These are phyloP conservation scores for Termitomyces sp. DNA, from an alignment of 768 basidiomycete species.

Conservation along the genomic window DNA sequence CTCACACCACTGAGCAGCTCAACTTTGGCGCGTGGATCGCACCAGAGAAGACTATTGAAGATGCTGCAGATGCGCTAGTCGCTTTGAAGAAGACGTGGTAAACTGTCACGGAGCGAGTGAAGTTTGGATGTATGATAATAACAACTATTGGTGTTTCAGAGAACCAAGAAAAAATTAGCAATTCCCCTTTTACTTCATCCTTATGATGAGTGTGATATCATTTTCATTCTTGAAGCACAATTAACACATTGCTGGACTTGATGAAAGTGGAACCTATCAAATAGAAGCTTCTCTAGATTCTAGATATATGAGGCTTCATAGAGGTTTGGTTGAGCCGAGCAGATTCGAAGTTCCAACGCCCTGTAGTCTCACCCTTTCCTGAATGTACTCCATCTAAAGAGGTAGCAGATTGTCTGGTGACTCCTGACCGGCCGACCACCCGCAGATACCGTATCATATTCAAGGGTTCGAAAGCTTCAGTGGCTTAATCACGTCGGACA, in stretches of 20 bases:
- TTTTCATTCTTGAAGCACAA: not conserved
- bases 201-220: not conserved
- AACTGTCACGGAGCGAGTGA: not conserved
- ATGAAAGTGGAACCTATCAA: too few species aligned
- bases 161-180: not conserved
- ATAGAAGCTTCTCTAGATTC: too few species aligned
- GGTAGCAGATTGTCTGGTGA: not conserved
- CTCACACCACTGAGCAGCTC: slow-evolving; percentile 19
- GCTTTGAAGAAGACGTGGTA: slow-evolving; percentile 20
- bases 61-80: slow-evolving; percentile 20
- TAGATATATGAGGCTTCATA: too few species aligned
- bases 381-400: not conserved
- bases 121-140: not conserved
- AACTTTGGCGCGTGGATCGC: slow-evolving; percentile 19
- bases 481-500: not conserved
- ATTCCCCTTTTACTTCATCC: not conserved
- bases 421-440: too few species aligned
- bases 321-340: not conserved
- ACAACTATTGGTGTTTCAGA: not conserved
- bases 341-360: not conserved
- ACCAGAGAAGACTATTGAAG: slow-evolving; percentile 21
- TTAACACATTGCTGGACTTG: not conserved
- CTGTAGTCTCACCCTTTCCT: not conserved
- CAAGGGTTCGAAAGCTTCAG: not conserved
- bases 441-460: not conserved